A percentile compares a stretch with the other conserved stretches of the same genome.
Evolutionary conservation across 2,329 filamentous ascomycete genomes (phyloP).

Genomic region (Nothomitra cinnamomea): DNA sequence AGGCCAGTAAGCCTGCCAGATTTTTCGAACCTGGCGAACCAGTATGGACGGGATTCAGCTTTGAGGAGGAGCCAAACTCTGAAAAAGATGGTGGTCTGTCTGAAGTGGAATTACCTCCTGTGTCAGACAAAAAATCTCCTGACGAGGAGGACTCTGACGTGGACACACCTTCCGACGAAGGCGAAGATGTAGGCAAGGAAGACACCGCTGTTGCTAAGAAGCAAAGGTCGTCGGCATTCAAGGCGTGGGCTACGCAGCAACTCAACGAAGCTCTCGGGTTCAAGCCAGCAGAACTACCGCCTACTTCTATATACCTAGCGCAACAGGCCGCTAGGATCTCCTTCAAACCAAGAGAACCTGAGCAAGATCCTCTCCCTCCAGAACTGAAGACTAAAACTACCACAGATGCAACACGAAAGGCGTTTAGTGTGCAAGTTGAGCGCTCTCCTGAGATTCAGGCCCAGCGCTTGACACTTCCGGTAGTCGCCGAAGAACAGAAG

Average conservation of each 20-base stretch:
- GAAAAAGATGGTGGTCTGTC: slow-evolving; percentile 29
- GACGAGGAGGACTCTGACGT: slow-evolving; percentile 13
- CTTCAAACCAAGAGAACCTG: slow-evolving; percentile 49
- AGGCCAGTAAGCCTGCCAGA: slow-evolving; percentile 30
- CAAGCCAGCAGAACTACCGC: slow-evolving; percentile 26
- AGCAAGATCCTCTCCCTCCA: slow-evolving; percentile 52
- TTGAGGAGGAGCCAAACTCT: slow-evolving; percentile 31
- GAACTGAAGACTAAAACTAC: slow-evolving; percentile 43
- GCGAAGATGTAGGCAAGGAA: slow-evolving; percentile 21
- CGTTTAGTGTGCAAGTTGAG: slow-evolving; percentile 55
- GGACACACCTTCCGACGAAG: slow-evolving; percentile 16
- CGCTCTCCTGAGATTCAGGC: slow-evolving; percentile 60
- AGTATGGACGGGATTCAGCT: slow-evolving; percentile 29
- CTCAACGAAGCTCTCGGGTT: slow-evolving; percentile 70
- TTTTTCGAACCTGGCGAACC: slow-evolving; percentile 14
- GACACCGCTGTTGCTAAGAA: slow-evolving; percentile 10
- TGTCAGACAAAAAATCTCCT: slow-evolving; percentile 13
- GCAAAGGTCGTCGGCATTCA: slow-evolving; percentile 55
- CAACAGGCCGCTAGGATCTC: slow-evolving; percentile 28
- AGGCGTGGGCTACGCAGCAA: slow-evolving; percentile 78
- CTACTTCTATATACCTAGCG: slow-evolving; percentile 14
- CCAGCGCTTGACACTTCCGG: slow-evolving; percentile 62
- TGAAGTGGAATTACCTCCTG: slow-evolving; percentile 14
- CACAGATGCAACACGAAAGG: slow-evolving; percentile 46
- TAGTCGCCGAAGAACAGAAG: slow-evolving; percentile 88